A percentile compares a stretch with the other conserved stretches of the same genome.
Conservation (phyloP, 257 asterid genomes). For the Nicotiana otophora region DNA sequence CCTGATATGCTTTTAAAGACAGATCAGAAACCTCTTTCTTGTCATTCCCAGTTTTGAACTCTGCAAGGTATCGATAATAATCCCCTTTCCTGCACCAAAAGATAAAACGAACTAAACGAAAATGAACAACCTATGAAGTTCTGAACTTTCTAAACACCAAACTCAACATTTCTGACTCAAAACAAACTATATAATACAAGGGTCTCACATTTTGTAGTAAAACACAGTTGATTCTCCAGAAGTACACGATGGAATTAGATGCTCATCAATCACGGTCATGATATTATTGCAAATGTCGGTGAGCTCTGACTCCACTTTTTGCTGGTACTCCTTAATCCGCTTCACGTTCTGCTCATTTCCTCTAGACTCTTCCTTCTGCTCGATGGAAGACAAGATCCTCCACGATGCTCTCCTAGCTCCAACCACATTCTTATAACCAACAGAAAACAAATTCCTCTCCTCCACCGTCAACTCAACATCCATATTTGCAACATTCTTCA, state of each 20-base stretch:
- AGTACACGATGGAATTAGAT: constrained; percentile 17
- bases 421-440: constrained; percentile 21
- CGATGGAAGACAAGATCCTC: constrained; percentile 21
- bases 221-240: constrained; percentile 17
- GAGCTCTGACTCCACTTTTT: constrained; percentile 15
- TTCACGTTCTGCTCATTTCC: constrained; percentile 24
- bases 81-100: constrained; percentile 43
- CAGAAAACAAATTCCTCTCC: constrained; percentile 21
- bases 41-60: constrained; percentile 35
- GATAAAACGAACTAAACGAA: background rate
- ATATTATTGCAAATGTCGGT: constrained; percentile 16
- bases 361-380: constrained; percentile 19
- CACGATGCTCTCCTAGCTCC: constrained; percentile 21
- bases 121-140: background rate
- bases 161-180: background rate
- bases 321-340: constrained; percentile 16
- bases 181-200: background rate
- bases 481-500: constrained; percentile 13
- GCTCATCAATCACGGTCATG: constrained; percentile 20
- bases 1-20: constrained; percentile 42
- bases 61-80: constrained; percentile 43
- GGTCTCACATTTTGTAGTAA: constrained; percentile 20
- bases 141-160: background rate
- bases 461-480: constrained; percentile 18
- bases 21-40: constrained; percentile 41